Evolutionary conservation across 768 basidiomycete species (phyloP).

Genomic region (Lactifluus rugatus): DNA sequence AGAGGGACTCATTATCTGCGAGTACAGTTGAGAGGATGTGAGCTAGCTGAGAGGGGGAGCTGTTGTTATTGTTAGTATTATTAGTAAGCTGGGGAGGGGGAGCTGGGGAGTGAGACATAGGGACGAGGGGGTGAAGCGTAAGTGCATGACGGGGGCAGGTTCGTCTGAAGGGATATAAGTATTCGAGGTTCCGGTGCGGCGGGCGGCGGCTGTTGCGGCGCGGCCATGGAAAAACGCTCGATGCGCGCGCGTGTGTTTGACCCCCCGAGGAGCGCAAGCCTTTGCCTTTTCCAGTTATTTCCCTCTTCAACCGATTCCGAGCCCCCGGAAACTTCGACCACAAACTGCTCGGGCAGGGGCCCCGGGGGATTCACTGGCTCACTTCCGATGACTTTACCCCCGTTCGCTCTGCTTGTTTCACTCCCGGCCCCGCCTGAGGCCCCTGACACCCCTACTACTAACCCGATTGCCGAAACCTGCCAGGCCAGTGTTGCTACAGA

Average conservation of each 20-base stretch:
- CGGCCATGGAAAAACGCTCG: slow-evolving; percentile 17
- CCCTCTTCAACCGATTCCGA: slow-evolving; percentile 5
- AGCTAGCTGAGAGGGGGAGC: slow-evolving; percentile 18
- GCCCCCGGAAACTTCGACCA: slow-evolving; percentile 9
- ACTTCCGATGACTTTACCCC: neutral
- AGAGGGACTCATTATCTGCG: slow-evolving; percentile 19
- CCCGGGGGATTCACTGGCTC: neutral
- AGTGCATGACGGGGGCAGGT: slow-evolving; percentile 14
- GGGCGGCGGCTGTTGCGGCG: slow-evolving; percentile 19
- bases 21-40: slow-evolving; percentile 19
- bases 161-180: slow-evolving; percentile 19
- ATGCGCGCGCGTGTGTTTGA: slow-evolving; percentile 17
- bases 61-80: slow-evolving; percentile 1
- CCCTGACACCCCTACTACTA: slow-evolving; percentile 9
- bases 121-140: slow-evolving; percentile 15
- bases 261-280: slow-evolving; percentile 19
- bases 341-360: slow-evolving; percentile 1
- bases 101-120: slow-evolving; percentile 18
- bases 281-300: slow-evolving; percentile 13
- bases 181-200: slow-evolving; percentile 19
- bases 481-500: too few relatives aligned
- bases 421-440: neutral
- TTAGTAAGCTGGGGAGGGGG: slow-evolving; percentile 17
- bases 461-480: slow-evolving; percentile 11
- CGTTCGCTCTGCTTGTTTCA: neutral